phyloP scores from a whole-genome alignment of 208 protist genomes.

The Trypanosoma avium region DNA sequence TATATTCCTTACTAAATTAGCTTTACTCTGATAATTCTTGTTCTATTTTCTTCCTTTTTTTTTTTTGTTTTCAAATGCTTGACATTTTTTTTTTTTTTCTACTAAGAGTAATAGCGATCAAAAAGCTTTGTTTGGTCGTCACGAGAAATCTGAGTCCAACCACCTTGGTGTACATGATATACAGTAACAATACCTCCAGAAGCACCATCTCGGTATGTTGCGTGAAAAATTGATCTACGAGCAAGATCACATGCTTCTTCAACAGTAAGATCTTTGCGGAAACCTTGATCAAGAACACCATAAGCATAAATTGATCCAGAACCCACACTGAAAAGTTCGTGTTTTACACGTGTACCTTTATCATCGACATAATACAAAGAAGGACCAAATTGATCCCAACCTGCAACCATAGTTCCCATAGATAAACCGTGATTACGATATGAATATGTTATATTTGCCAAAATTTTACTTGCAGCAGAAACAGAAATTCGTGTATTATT shows the following conservation, averaged over 20 bases:
- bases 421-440: constrained; percentile 98
- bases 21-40: too few species aligned
- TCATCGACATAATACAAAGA: constrained; percentile 99
- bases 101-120: constrained; percentile 63
- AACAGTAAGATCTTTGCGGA: constrained; percentile 91
- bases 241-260: constrained; percentile 98
- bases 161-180: constrained; percentile 94
- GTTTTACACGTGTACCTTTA: constrained; percentile 98
- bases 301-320: constrained; percentile 99
- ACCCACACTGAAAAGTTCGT: constrained; percentile 98
- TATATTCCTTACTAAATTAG: too few species aligned
- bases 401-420: constrained; percentile 98
- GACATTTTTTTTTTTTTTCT: neutral
- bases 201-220: constrained; percentile 98
- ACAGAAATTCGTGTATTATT: constrained; percentile 98
- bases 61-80: constrained; percentile 1
- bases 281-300: constrained; percentile 97
- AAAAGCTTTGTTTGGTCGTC: constrained; percentile 92
- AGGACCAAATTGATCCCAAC: constrained; percentile 97
- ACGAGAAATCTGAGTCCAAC: constrained; percentile 95
- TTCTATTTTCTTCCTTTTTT: neutral
- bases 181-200: constrained; percentile 98
- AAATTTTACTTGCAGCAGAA: constrained; percentile 99
- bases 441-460: constrained; percentile 98
- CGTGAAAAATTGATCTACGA: constrained; percentile 98